These are phyloP conservation scores for Arachnopeziza araneosa DNA, from an alignment of 2,329 filamentous ascomycete species.

Conservation along the genomic window DNA sequence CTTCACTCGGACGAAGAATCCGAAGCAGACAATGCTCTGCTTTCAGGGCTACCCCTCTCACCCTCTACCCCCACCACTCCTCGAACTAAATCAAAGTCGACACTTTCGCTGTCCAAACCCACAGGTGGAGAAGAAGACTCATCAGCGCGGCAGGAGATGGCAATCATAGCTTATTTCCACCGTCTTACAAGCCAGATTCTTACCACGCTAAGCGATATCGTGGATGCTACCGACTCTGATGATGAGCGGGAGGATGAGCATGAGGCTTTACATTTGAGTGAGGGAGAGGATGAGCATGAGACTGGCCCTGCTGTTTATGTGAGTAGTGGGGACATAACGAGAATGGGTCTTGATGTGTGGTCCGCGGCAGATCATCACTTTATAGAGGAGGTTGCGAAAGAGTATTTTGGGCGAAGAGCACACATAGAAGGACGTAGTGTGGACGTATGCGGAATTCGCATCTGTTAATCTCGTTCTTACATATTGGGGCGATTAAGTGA, in stretches of 20 bases:
- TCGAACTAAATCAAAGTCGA: slow-evolving; percentile 34
- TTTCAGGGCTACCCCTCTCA: slow-evolving; percentile 45
- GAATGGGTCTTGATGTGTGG: slow-evolving; percentile 76
- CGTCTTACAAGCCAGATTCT: slow-evolving; percentile 64
- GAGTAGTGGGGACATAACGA: slow-evolving; percentile 57
- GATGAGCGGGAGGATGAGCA: slow-evolving; percentile 32
- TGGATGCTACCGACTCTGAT: slow-evolving; percentile 40
- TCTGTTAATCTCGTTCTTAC: slow-evolving; percentile 45
- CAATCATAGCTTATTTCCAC: slow-evolving; percentile 77
- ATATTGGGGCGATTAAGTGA: background rate
- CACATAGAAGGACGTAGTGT: slow-evolving; percentile 63
- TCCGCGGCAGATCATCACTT: slow-evolving; percentile 66
- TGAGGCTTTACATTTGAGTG: slow-evolving; percentile 45
- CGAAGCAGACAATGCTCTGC: slow-evolving; percentile 48
- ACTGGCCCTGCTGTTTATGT: slow-evolving; percentile 42
- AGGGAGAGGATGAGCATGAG: slow-evolving; percentile 40
- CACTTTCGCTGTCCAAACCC: slow-evolving; percentile 25
- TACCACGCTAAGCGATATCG: slow-evolving; percentile 54
- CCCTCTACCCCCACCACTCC: slow-evolving; percentile 19
- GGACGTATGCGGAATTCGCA: slow-evolving; percentile 66
- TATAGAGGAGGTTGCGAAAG: slow-evolving; percentile 52
- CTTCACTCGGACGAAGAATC: slow-evolving; percentile 56
- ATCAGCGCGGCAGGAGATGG: slow-evolving; percentile 52
- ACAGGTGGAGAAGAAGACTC: slow-evolving; percentile 20
- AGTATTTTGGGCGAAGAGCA: slow-evolving; percentile 62